phyloP scores from a whole-genome alignment of 179 eudicot genomes.

The Dionaea muscipula region DNA sequence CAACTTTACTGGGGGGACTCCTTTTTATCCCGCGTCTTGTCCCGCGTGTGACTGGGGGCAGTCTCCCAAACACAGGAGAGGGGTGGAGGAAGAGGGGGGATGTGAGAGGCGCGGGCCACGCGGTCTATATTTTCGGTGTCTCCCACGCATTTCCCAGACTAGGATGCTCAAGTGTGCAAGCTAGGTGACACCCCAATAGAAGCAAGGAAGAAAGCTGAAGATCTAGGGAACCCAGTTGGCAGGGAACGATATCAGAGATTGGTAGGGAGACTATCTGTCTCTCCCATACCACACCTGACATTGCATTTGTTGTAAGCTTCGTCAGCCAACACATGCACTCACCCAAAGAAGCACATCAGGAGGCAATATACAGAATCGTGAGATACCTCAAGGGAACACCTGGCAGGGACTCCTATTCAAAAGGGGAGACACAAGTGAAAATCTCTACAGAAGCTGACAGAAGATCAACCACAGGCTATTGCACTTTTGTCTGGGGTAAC shows the following conservation, averaged over 20 bases:
- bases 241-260: background rate
- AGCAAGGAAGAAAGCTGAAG: no score
- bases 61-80: no score
- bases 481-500: background rate
- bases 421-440: background rate
- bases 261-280: background rate
- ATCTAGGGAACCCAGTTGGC: background rate
- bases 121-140: no score
- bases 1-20: no score
- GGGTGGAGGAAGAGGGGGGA: no score
- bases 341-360: no score
- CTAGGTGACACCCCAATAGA: background rate
- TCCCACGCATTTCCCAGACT: no score
- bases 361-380: background rate
- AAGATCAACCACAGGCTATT: background rate
- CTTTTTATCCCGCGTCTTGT: no score
- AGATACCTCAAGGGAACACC: constrained; percentile 1
- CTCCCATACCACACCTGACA: background rate
- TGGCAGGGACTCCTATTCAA: background rate
- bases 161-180: background rate
- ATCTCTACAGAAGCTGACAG: constrained; percentile 1
- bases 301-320: no score
- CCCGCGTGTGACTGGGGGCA: no score
- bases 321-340: background rate
- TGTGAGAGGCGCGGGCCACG: no score